phyloP scores from a whole-genome alignment of 169 alveolate genomes.

The Theileria annulata region DNA sequence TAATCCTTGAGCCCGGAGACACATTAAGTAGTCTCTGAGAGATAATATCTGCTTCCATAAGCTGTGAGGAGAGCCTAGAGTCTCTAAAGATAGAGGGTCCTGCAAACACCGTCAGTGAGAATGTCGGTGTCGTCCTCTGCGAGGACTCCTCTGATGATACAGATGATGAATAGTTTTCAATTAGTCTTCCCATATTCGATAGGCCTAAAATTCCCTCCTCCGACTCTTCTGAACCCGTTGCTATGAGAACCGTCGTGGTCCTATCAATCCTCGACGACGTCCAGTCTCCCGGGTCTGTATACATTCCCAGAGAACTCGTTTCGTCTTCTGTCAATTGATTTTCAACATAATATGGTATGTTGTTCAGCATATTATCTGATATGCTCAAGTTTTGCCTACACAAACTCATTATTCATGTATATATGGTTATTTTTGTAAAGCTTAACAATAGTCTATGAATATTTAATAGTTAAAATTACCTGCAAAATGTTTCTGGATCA shows the following conservation, averaged over 20 bases:
- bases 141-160: conserved; percentile 13
- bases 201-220: conserved; percentile 20
- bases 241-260: conserved; percentile 22
- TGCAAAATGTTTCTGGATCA: conserved; percentile 15
- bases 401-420: background rate
- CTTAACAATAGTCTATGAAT: background rate
- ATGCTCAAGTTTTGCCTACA: conserved; percentile 6
- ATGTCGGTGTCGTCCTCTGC: conserved; percentile 37
- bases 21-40: conserved; percentile 18
- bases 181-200: conserved; percentile 1
- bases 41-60: conserved; percentile 6
- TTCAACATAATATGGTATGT: conserved; percentile 5
- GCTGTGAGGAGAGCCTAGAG: background rate
- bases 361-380: background rate
- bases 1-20: conserved; percentile 45
- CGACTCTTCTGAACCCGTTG: conserved; percentile 13
- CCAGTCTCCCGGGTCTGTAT: conserved; percentile 2
- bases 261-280: conserved; percentile 11
- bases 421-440: background rate
- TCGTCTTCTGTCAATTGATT: conserved; percentile 13
- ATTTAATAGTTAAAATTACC: background rate
- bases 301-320: background rate
- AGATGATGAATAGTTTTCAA: background rate
- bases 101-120: conserved; percentile 54
- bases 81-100: conserved; percentile 48